Evolutionary conservation across 257 asterid genomes (phyloP).

Genomic region (Fraxinus pennsylvanica): DNA sequence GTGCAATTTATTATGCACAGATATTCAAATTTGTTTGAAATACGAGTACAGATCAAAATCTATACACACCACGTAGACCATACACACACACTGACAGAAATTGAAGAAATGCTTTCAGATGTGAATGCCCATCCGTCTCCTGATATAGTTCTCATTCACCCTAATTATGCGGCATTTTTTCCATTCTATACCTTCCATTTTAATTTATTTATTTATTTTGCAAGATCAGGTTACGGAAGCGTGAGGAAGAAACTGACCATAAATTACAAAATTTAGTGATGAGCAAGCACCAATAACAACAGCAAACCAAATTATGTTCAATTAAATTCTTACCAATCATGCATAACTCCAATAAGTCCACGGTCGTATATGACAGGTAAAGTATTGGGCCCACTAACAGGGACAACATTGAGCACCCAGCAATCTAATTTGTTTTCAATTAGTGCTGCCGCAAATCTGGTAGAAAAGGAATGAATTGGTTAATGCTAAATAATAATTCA

Average conservation of each 20-base stretch:
- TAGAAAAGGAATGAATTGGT: conserved; percentile 24
- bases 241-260: not conserved
- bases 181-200: no score
- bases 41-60: not conserved
- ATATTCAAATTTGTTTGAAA: not conserved
- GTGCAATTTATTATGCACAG: not conserved
- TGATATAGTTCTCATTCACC: not conserved
- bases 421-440: conserved; percentile 67
- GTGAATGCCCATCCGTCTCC: not conserved
- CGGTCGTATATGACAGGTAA: conserved; percentile 95
- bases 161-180: not conserved
- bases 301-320: not conserved
- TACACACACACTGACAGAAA: not conserved
- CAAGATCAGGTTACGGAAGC: not conserved
- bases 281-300: not conserved
- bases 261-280: not conserved
- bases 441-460: conserved; percentile 91
- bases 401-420: conserved; percentile 95
- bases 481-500: not conserved
- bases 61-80: not conserved
- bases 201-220: no score
- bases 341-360: conserved; percentile 95
- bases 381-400: conserved; percentile 92
- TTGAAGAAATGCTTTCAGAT: not conserved
- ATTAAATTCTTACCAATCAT: conserved; percentile 71